Conservation (phyloP, 345 rosid species). For the Murraya paniculata region DNA sequence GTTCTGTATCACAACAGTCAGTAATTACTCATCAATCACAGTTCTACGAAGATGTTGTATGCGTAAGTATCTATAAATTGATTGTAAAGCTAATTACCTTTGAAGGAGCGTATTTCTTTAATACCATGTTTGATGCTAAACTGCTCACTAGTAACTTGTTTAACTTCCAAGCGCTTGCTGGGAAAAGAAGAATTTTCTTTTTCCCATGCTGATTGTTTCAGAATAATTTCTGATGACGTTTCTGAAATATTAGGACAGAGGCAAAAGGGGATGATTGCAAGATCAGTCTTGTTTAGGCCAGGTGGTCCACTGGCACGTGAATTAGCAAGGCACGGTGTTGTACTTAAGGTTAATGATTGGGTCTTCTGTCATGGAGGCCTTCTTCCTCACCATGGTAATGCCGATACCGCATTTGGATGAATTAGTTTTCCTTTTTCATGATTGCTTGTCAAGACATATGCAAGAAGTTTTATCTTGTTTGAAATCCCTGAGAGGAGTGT, state of each 20-base stretch:
- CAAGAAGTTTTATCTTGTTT: conserved; percentile 11
- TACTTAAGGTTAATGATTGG: conserved; percentile 85
- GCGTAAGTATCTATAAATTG: neutral
- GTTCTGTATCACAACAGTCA: neutral
- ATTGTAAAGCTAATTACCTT: neutral
- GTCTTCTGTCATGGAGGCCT: conserved; percentile 95
- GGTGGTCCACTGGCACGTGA: conserved; percentile 85
- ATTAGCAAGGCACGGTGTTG: conserved; percentile 66
- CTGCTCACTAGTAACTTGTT: neutral
- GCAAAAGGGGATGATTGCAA: conserved; percentile 89
- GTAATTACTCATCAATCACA: neutral
- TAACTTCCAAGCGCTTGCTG: neutral
- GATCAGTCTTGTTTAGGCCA: conserved; percentile 74
- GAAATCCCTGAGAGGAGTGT: conserved; percentile 29
- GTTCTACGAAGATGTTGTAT: neutral
- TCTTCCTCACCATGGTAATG: conserved; percentile 88
- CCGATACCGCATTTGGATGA: conserved; percentile 7
- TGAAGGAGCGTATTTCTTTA: neutral
- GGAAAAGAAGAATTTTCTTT: neutral
- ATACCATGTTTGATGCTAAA: neutral
- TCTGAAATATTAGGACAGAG: conserved; percentile 80
- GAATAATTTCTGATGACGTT: conserved; percentile 23
- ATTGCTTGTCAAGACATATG: neutral
- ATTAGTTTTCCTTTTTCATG: neutral
- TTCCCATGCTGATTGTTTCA: neutral